A percentile compares a stretch with the other conserved stretches of the same genome.
Evolutionary conservation across 2,329 filamentous ascomycete genomes (phyloP).

Genomic region (Bertia moriformis): DNA sequence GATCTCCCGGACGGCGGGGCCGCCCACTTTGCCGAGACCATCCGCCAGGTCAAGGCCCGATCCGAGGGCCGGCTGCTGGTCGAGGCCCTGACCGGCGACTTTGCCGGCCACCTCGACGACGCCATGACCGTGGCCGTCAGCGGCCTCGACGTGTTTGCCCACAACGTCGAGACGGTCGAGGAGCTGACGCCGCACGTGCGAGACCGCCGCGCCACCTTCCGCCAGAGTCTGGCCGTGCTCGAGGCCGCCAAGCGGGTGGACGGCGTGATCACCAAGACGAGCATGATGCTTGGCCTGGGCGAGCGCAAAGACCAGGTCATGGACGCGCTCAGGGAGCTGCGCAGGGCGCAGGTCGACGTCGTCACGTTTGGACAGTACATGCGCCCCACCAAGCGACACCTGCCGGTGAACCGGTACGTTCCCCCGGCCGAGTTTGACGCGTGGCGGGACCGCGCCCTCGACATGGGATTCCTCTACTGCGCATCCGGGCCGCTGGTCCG

Average conservation of each 20-base stretch:
- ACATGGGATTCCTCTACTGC: conserved; percentile 94
- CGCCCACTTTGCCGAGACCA: conserved; percentile 80
- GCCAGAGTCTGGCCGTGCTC: conserved; percentile 69
- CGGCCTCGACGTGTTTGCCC: conserved; percentile 88
- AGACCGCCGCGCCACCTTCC: conserved; percentile 77
- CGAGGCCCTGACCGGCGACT: conserved; percentile 79
- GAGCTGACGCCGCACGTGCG: conserved; percentile 77
- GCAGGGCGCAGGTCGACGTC: conserved; percentile 72
- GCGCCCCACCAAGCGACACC: conserved; percentile 93
- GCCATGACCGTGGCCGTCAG: conserved; percentile 71
- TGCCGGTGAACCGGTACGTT: conserved; percentile 91
- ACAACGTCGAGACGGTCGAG: conserved; percentile 94
- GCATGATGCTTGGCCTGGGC: conserved; percentile 87
- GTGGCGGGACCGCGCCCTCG: conserved; percentile 78
- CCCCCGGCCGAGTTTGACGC: conserved; percentile 81
- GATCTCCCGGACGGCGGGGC: conserved; percentile 82
- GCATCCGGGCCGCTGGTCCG: conserved; percentile 84
- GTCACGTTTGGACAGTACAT: conserved; percentile 99
- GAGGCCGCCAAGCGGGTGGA: conserved; percentile 64
- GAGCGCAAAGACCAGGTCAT: conserved; percentile 83
- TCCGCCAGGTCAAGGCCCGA: conserved; percentile 82
- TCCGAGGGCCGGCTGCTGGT: conserved; percentile 57
- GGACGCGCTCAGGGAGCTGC: conserved; percentile 63
- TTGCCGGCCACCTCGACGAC: conserved; percentile 71
- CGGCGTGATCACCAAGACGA: conserved; percentile 87